These are phyloP conservation scores for Agastache rugosa DNA, from an alignment of 257 asterid genomes.

Conservation along the genomic window DNA sequence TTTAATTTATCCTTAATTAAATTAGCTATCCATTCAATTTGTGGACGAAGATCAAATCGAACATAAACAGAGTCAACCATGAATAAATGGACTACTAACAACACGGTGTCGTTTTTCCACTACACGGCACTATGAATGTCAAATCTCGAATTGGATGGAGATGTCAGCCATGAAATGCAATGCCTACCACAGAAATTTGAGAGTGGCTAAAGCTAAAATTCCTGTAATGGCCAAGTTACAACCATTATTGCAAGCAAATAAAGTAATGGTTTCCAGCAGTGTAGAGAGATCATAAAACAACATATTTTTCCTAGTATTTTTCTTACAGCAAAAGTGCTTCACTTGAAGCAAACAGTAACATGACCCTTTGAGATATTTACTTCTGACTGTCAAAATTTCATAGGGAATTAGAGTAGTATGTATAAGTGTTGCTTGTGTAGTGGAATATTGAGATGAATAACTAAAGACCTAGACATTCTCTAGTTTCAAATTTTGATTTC, in stretches of 20 bases:
- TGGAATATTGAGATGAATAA: not conserved
- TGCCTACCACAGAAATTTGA: not conserved
- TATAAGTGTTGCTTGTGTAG: not conserved
- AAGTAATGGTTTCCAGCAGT: not conserved
- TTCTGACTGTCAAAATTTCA: not conserved
- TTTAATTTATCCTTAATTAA: too few relatives aligned
- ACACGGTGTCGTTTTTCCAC: too few relatives aligned
- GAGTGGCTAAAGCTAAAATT: not conserved
- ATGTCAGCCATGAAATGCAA: not conserved
- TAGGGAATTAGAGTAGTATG: constrained; percentile 7
- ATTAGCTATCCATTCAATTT: too few relatives aligned
- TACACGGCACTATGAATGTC: too few relatives aligned
- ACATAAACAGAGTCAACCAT: too few relatives aligned
- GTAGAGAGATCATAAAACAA: not conserved
- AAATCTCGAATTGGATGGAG: not conserved
- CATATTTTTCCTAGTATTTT: not conserved
- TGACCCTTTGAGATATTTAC: constrained; percentile 1
- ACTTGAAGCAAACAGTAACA: constrained; percentile 6
- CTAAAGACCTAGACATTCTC: constrained; percentile 57
- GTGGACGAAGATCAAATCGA: too few relatives aligned
- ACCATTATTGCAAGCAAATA: not conserved
- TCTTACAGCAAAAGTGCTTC: constrained; percentile 16
- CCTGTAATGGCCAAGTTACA: not conserved
- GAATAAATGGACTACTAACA: too few relatives aligned
- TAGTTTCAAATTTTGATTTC: constrained; percentile 50